Percentiles rank a stretch among this genome's conserved stretches.
Evolutionary conservation across 441 rosid genomes (phyloP).

Genomic region (Flueggea neowawraea): DNA sequence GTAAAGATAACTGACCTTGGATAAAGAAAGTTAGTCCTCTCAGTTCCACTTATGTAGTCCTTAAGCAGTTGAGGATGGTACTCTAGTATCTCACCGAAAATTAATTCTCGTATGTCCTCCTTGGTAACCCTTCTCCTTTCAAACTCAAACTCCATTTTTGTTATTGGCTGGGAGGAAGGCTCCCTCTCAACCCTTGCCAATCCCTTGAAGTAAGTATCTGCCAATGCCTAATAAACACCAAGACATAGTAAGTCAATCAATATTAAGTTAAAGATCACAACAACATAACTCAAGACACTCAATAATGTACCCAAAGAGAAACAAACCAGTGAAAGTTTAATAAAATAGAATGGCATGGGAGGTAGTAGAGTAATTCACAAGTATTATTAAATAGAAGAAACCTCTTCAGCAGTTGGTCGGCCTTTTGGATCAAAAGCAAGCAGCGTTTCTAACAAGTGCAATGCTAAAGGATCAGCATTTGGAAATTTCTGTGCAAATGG

Average conservation of each 20-base stretch:
- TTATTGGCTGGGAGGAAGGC: constrained; percentile 89
- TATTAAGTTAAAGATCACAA: neutral
- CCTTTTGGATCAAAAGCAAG: constrained; percentile 97
- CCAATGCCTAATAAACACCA: constrained; percentile 55
- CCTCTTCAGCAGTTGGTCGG: constrained; percentile 94
- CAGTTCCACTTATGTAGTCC: constrained; percentile 80
- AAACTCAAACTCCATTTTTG: constrained; percentile 95
- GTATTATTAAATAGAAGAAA: constrained; percentile 9
- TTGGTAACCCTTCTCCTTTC: constrained; percentile 92
- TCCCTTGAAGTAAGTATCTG: constrained; percentile 93
- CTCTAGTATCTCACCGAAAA: constrained; percentile 85
- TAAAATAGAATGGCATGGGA: no score
- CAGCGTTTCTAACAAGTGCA: constrained; percentile 66
- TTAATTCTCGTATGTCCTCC: constrained; percentile 86
- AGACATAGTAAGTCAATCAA: neutral
- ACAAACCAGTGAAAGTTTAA: neutral
- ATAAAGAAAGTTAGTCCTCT: constrained; percentile 82
- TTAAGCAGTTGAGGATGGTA: constrained; percentile 93
- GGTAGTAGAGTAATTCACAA: neutral
- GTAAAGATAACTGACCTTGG: constrained; percentile 50
- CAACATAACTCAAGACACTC: neutral
- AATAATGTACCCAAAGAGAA: neutral
- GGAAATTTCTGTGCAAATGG: constrained; percentile 77
- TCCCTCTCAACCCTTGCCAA: constrained; percentile 83
- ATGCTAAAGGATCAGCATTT: constrained; percentile 77